Evolutionary conservation across 192 early-diverging fungal genomes (phyloP).

Genomic region (Mortierella hygrophila): DNA sequence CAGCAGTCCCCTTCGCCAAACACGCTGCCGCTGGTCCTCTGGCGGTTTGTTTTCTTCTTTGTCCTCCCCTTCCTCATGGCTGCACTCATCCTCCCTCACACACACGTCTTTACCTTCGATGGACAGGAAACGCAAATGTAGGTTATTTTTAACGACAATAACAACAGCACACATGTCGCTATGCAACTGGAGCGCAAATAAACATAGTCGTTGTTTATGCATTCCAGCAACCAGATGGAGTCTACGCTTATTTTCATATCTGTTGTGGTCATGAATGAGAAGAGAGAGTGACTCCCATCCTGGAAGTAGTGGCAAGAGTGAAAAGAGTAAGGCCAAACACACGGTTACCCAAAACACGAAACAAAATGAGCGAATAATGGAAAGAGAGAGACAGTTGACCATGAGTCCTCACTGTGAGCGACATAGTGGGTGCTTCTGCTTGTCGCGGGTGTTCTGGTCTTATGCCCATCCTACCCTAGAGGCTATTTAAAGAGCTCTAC

Average conservation of each 20-base stretch:
- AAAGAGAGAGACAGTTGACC: neutral
- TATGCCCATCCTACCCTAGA: neutral
- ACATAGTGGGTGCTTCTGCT: neutral
- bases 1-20: neutral
- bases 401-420: neutral
- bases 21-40: neutral
- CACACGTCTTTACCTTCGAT: neutral
- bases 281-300: too few species aligned
- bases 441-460: neutral
- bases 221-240: too few species aligned
- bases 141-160: neutral
- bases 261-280: too few species aligned
- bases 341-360: too few species aligned
- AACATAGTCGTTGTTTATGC: too few species aligned
- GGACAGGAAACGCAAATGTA: conserved; percentile 20
- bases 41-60: neutral
- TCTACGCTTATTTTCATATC: too few species aligned
- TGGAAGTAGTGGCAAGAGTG: too few species aligned
- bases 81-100: neutral
- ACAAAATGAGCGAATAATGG: neutral
- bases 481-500: neutral
- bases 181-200: too few species aligned
- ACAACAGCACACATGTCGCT: neutral
- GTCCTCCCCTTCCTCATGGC: conserved; percentile 8
- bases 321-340: too few species aligned